Conservation (phyloP, 345 rosid species). For the Sisymbrium altissimum region DNA sequence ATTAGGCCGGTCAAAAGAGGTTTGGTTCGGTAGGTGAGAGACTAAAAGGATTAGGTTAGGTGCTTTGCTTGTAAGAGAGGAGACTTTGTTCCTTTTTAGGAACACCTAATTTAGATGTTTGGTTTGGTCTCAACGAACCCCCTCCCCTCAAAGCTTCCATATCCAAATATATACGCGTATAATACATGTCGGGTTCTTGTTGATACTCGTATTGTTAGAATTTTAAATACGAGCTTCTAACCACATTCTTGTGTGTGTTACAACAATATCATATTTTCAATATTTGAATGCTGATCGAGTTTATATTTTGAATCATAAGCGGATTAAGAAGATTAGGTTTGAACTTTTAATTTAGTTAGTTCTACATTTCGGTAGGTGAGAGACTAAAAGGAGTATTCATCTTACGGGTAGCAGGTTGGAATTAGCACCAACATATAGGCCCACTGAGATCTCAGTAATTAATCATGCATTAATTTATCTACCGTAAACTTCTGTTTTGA, state of each 20-base stretch:
- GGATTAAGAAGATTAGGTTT: no score
- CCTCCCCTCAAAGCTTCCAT: conserved; percentile 22
- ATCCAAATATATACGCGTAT: neutral
- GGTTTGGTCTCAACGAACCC: conserved; percentile 2
- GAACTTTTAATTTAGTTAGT: no score
- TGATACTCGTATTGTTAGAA: neutral
- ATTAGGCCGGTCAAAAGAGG: neutral
- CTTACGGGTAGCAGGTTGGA: no score
- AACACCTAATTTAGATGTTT: conserved; percentile 23
- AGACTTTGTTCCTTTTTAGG: conserved; percentile 16
- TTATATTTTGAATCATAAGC: no score
- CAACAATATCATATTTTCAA: no score
- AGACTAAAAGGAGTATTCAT: no score
- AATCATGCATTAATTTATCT: no score
- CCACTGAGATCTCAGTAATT: no score
- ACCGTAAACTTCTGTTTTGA: neutral
- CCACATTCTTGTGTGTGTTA: neutral
- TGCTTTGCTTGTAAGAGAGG: conserved; percentile 32
- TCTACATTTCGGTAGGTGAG: no score
- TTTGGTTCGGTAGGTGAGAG: neutral
- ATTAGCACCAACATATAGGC: neutral
- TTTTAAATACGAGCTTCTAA: neutral
- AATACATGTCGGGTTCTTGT: neutral
- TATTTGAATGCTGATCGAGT: no score
- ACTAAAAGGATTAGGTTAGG: neutral